phyloP scores from a whole-genome alignment of 306 rosid species.

The Vigna nakashimae region DNA sequence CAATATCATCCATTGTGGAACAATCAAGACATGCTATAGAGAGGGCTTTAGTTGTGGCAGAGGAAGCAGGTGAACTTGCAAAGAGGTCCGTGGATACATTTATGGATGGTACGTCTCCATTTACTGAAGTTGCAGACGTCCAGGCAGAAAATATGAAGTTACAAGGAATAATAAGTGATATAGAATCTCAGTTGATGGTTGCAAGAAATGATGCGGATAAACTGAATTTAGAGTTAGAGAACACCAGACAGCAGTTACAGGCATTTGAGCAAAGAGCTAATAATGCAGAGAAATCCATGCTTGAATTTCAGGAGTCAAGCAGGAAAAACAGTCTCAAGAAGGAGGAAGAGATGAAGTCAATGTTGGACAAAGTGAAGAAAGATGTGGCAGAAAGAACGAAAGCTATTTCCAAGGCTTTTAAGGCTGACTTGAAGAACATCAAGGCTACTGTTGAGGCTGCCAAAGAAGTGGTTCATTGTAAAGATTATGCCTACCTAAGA shows the following conservation, averaged over 20 bases:
- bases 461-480: constrained; percentile 55
- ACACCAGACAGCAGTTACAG: constrained; percentile 51
- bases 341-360: constrained; percentile 70
- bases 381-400: constrained; percentile 61
- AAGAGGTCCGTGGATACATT: constrained; percentile 54
- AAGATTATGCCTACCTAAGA: constrained; percentile 70
- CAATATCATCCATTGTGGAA: constrained; percentile 66
- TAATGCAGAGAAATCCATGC: constrained; percentile 63
- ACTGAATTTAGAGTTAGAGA: constrained; percentile 65
- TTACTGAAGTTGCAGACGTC: constrained; percentile 58
- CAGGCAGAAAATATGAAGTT: constrained; percentile 68
- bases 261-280: constrained; percentile 61
- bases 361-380: constrained; percentile 70
- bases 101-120: constrained; percentile 51
- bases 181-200: constrained; percentile 65
- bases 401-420: constrained; percentile 66
- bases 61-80: constrained; percentile 62
- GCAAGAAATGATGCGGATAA: constrained; percentile 58
- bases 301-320: constrained; percentile 63
- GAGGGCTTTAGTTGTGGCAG: constrained; percentile 69
- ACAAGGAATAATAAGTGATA: constrained; percentile 57
- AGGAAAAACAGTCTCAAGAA: constrained; percentile 54
- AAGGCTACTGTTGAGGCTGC: constrained; percentile 74
- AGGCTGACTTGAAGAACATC: constrained; percentile 67
- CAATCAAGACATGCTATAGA: constrained; percentile 66